phyloP scores from a whole-genome alignment of 768 basidiomycete genomes.

The Suillus plorans region DNA sequence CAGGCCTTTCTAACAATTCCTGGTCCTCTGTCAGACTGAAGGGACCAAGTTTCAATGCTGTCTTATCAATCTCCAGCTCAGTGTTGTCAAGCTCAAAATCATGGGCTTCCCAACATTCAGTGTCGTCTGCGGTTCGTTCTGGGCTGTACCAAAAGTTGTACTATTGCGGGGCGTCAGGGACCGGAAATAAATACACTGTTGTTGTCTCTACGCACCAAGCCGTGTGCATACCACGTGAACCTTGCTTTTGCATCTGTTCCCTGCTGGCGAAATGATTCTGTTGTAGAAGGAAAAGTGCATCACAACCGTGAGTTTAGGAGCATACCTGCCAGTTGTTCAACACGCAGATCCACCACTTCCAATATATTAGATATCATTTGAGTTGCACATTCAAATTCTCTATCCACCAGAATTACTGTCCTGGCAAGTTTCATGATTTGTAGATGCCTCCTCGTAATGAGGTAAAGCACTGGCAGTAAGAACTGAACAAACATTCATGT shows the following conservation, averaged over 20 bases:
- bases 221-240: not conserved
- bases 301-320: not conserved
- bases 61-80: not conserved
- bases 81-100: not conserved
- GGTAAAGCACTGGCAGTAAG: slow-evolving; percentile 34
- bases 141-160: slow-evolving; percentile 2
- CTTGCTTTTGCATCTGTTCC: not conserved
- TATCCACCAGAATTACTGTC: slow-evolving; percentile 23
- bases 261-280: not conserved
- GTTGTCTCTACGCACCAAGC: not conserved
- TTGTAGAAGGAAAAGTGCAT: no score
- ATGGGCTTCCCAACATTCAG: not conserved
- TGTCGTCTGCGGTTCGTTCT: not conserved
- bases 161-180: not conserved
- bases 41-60: not conserved
- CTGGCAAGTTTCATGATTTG: slow-evolving; percentile 30
- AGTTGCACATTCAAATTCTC: slow-evolving; percentile 18
- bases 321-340: not conserved
- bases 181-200: not conserved
- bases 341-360: not conserved
- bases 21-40: not conserved
- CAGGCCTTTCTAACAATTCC: not conserved
- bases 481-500: slow-evolving; percentile 21
- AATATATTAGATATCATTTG: not conserved
- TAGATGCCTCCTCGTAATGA: slow-evolving; percentile 34